Evolutionary conservation across 2,329 filamentous ascomycete genomes (phyloP).

Genomic region (Diaporthe destruens): DNA sequence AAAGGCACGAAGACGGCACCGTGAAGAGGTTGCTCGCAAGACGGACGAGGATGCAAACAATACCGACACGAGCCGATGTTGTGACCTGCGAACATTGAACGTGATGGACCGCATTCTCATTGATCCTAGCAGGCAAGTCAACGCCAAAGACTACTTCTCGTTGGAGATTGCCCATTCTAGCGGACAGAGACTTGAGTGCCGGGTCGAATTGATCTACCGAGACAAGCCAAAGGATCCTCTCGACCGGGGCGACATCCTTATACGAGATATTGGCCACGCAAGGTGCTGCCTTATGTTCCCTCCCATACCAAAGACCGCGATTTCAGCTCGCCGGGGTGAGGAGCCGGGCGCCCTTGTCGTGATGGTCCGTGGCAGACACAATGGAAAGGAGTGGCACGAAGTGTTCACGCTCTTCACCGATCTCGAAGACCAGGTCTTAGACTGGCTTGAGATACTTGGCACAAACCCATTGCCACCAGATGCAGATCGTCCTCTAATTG

Average conservation of each 20-base stretch:
- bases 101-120: slow-evolving; percentile 78
- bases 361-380: slow-evolving; percentile 82
- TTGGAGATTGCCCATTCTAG: slow-evolving; percentile 88
- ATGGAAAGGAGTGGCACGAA: slow-evolving; percentile 83
- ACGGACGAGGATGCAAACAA: slow-evolving; percentile 87
- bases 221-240: slow-evolving; percentile 79
- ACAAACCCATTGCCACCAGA: slow-evolving; percentile 62
- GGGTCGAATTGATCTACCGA: slow-evolving; percentile 86
- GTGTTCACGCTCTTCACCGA: slow-evolving; percentile 82
- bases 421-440: slow-evolving; percentile 80
- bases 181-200: slow-evolving; percentile 89
- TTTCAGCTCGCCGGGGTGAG: slow-evolving; percentile 86
- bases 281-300: slow-evolving; percentile 88
- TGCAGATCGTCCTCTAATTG: neutral
- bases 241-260: slow-evolving; percentile 85
- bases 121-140: slow-evolving; percentile 83
- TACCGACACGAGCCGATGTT: slow-evolving; percentile 84
- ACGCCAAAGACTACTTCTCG: slow-evolving; percentile 90
- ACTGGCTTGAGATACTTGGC: slow-evolving; percentile 88
- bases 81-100: slow-evolving; percentile 82
- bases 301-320: slow-evolving; percentile 78
- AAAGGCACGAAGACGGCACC: slow-evolving; percentile 75
- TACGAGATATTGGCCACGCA: slow-evolving; percentile 87
- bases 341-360: slow-evolving; percentile 78
- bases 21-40: slow-evolving; percentile 77